phyloP scores from a whole-genome alignment of 1,284 basidiomycete species.

The Mycena citricolor region DNA sequence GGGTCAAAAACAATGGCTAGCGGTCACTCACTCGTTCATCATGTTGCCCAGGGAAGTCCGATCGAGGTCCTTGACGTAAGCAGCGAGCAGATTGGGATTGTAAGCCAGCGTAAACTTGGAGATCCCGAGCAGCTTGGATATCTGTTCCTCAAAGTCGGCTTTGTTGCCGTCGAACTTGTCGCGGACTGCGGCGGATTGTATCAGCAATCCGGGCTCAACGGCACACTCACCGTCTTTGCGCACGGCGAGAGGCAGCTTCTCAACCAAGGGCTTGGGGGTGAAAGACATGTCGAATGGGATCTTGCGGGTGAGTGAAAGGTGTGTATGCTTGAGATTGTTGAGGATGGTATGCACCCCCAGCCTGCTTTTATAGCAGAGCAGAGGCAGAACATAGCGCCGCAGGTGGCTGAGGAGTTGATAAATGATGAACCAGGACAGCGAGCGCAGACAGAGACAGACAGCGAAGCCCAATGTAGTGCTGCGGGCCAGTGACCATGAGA shows the following conservation, averaged over 20 bases:
- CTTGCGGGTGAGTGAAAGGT: too few relatives aligned
- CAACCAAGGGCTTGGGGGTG: constrained; percentile 32
- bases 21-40: constrained; percentile 25
- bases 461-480: too few relatives aligned
- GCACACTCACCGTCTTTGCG: constrained; percentile 34
- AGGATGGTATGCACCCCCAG: too few relatives aligned
- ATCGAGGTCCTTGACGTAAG: constrained; percentile 29
- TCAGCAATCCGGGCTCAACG: not conserved
- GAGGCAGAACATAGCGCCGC: too few relatives aligned
- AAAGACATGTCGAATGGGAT: too few relatives aligned
- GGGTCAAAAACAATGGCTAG: not conserved
- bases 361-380: too few relatives aligned
- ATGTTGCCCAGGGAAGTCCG: constrained; percentile 24
- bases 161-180: constrained; percentile 36
- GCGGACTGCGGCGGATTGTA: constrained; percentile 27
- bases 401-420: too few relatives aligned
- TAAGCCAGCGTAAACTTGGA: constrained; percentile 31
- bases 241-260: constrained; percentile 35
- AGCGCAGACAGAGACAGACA: too few relatives aligned
- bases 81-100: constrained; percentile 33
- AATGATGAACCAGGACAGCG: too few relatives aligned
- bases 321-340: too few relatives aligned
- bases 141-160: constrained; percentile 28
- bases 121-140: constrained; percentile 28
- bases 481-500: too few relatives aligned